Base-by-base conservation (phyloP, 1,284 basidiomycete genomes). In the Xerocomus amazonicus region DNA sequence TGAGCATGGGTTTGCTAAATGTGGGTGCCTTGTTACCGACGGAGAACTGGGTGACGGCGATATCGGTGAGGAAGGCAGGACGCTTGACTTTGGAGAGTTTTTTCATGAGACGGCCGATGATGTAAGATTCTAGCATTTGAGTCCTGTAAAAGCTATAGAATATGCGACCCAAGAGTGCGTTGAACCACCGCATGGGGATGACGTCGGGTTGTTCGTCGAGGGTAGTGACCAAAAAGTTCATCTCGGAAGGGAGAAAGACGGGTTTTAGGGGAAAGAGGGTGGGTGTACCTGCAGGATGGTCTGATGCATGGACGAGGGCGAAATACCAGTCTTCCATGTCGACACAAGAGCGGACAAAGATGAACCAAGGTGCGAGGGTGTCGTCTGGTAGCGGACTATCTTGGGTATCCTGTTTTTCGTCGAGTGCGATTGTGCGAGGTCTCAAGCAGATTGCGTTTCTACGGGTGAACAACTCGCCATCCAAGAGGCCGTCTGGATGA, bases 281-380 rank as follows among this genome's bases (percentile, higher is more conserved):
- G 1, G 76, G 78, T 16, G 73, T 78, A 58, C 79, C 77, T 9
- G 81, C 66, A 27, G 81, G 77, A 54, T 84, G 62, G 66, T 79
- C 77, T 51, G 80, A 87, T 57, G 73, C 87, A 46, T 91, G 84
- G n/a, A 94, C 70, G 44, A 98, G 77, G 0, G 92, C 79, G 42
- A 94, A 76, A 67, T 97, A 97, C 94, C 95, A 98, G 67, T 98
- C 94, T 70, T 98, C 89, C 89, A 92, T 91, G 66, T 92, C 88
- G 51, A 84, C 75, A 63, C 85, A 91, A 19, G 83, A 84, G 51
- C 86, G 84, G 19, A 90, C 82, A 69, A 96, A 96, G 61, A 97
- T 81, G 73, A 87, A 96, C 90, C 92, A 95, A 1, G 92, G 88
- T 3, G 79, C 78, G 4, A 74, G 70, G 46, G 78, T 57, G 1